These are phyloP conservation scores for Pseudohalonectria lignicola DNA, from an alignment of 2,329 filamentous ascomycete species.

Conservation along the genomic window DNA sequence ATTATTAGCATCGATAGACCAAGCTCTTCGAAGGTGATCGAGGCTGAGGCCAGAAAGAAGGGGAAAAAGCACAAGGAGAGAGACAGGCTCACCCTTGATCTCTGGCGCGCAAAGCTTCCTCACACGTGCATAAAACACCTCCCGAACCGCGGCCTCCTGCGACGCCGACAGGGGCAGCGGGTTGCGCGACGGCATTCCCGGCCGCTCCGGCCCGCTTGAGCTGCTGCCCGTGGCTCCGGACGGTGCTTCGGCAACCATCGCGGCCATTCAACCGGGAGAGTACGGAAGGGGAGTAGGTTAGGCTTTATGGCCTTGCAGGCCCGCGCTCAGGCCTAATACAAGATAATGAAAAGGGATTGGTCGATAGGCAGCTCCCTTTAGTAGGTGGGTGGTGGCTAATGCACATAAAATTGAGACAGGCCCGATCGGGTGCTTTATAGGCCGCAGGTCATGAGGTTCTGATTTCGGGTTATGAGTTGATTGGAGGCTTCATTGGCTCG, in stretches of 20 bases:
- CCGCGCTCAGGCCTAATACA: too few species aligned
- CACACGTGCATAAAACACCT: slow-evolving; percentile 72
- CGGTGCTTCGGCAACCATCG: slow-evolving; percentile 27
- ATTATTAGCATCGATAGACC: too few species aligned
- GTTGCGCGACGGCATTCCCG: slow-evolving; percentile 53
- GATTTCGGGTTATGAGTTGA: too few species aligned
- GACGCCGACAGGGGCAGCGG: slow-evolving; percentile 73
- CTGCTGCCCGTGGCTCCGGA: slow-evolving; percentile 18
- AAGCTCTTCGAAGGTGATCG: not conserved
- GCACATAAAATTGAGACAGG: too few species aligned
- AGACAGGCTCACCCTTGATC: slow-evolving; percentile 52
- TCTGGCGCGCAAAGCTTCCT: slow-evolving; percentile 64
- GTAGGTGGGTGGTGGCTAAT: too few species aligned
- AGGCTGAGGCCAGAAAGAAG: not conserved
- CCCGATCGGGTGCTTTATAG: too few species aligned
- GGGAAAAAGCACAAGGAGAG: not conserved
- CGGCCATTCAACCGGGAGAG: slow-evolving; percentile 18
- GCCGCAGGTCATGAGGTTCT: too few species aligned
- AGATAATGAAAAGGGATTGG: too few species aligned
- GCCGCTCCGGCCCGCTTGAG: slow-evolving; percentile 7
- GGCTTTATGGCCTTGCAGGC: not conserved
- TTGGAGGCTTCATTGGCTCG: too few species aligned
- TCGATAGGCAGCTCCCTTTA: too few species aligned
- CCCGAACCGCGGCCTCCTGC: slow-evolving; percentile 73
- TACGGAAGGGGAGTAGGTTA: not conserved